Percentiles rank a stretch among this genome's conserved stretches.
Conservation (phyloP, 2,329 filamentous ascomycete species). For the Arthrobotrys pseudoclavata region DNA sequence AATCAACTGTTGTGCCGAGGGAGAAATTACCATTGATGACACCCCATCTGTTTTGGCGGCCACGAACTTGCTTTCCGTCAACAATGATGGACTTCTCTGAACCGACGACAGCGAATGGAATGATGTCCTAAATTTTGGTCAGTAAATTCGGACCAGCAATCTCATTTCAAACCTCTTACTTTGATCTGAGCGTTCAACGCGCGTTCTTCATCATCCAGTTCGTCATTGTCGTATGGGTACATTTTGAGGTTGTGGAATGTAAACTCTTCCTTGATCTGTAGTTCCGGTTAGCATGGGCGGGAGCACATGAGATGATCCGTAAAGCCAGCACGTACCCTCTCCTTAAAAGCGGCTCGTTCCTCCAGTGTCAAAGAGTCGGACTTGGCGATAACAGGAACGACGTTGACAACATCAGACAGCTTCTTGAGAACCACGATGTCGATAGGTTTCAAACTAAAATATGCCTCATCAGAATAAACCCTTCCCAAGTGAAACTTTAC, state of each 20-base stretch:
- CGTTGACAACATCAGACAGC: constrained; percentile 98
- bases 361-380: constrained; percentile 95
- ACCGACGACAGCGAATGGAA: constrained; percentile 97
- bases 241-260: constrained; percentile 99
- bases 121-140: constrained; percentile 76
- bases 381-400: constrained; percentile 98
- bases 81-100: constrained; percentile 98
- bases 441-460: constrained; percentile 86
- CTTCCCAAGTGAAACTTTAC: not conserved
- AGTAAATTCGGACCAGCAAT: constrained; percentile 6
- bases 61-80: constrained; percentile 95
- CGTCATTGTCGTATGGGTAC: constrained; percentile 99
- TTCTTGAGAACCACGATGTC: constrained; percentile 99
- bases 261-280: constrained; percentile 95
- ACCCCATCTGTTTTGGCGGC: constrained; percentile 98
- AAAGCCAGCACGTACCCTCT: constrained; percentile 69
- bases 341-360: constrained; percentile 96
- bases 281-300: not conserved
- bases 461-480: constrained; percentile 19
- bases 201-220: constrained; percentile 97
- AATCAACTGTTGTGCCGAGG: constrained; percentile 10
- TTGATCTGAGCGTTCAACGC: constrained; percentile 95
- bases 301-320: not conserved
- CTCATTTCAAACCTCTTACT: constrained; percentile 70
- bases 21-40: constrained; percentile 79